Evolutionary conservation across 805 yeast genomes (phyloP), one percentile per base, ranked within the genome.

Genomic region (Nadsonia fulvescens): DNA sequence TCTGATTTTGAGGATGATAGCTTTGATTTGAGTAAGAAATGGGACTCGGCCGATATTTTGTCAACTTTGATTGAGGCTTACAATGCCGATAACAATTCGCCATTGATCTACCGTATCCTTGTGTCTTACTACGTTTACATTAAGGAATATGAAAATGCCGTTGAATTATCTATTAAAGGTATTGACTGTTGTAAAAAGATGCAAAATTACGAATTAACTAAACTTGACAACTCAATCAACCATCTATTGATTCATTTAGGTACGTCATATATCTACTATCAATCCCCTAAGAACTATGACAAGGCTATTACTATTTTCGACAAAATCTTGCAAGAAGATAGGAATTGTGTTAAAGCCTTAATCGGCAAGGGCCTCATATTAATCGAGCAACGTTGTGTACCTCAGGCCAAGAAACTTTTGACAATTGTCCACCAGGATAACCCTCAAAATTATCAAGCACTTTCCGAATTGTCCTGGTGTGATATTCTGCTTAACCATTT

Each of bases 211-310:
- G 70, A 72, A 0, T 13, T 22, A n/a, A 12, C 16, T 14, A 31
- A 21, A 12, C 53, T 78, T 20, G 43, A 46, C 1, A 51, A 67
- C 34, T 58, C 82, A 2, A 66, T 59, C 36, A 59, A 58, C 27
- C 75, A 70, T 27, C 50, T 78, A 12, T 55, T 74, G 6, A 60
- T 81, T 18, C 57, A 66, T 13, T 55, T 78, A 29, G 96, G 89
- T 0, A 63, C 70, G 1, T 61, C 75, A 1, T 78, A 82, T 42
- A 77, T 92, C 0, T 74, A 78, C 42, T 64, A 71, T 41, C 93
- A 86, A 45, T 76, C 95, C 0, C 98, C 96, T 7, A 81, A 81
- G 47, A 77, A 86, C 48, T 79, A 67, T 41, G 57, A 65, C 2
- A 58, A 71, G 14, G 96, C 98, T 0, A 43, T 74, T 15, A 66